Evolutionary conservation across 805 yeast genomes (phyloP), one percentile per base, ranked within the genome.

Genomic region (Zygotorulaspora florentina): DNA sequence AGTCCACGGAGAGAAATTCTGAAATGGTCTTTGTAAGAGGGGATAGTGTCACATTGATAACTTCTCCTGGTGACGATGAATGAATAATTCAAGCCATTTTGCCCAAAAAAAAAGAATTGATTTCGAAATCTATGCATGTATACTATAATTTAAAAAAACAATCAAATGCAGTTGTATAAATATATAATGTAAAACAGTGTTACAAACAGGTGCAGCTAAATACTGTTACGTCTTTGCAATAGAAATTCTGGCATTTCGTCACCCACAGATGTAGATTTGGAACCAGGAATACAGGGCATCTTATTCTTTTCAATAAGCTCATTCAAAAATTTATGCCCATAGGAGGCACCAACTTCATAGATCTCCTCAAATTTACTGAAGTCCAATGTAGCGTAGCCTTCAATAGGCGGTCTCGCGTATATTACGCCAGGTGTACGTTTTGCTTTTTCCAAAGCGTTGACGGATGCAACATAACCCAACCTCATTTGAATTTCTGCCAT

Each of bases 11-110:
- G 17, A 85, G 81, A 59, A 75, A 76, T 51, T 77, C 88, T 13
- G 96, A 87, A 45, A 87, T 93, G 89, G 81, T 93, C 35, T 91
- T 91, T 68, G 90, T 93, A 12, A 83, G 99, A 71, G 99, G 99
- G n/a, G 99, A 93, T 68, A 82, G 95, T 2, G 98, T 93, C 36
- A 87, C 95, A 41, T 75, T 90, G 55, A 83, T 93, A 43, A 81
- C 85, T 43, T 74, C 82, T 4, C 70, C 74, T 17, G 43, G 62
- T 25, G 63, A 61, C 8, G 65, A 61, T 10, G 63, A 55, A 35
- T 37, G 54, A 55, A 13, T 45, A 35, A 28, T 34, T 20, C 7
- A 7, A 20, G 25, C 25, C 15, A 36, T 10, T 20, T 20, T 7
- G 25, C 25, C 25, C 7, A 7, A 20, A 20, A 7, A 20, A 20